These are phyloP conservation scores for Rhodamnia argentea DNA, from an alignment of 345 rosid species.

Conservation along the genomic window DNA sequence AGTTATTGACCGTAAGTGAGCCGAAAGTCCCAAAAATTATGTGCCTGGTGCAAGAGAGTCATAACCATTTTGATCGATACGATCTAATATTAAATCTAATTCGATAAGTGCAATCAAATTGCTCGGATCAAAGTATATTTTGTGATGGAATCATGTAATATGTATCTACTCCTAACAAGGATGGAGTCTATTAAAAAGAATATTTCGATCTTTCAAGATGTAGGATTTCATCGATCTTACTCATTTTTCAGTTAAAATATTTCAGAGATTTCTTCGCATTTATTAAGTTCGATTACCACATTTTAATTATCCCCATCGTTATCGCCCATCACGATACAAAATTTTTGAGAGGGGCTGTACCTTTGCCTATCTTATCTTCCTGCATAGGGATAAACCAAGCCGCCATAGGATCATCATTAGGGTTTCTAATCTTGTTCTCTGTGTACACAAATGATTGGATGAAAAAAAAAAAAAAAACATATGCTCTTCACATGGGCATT, in stretches of 20 bases:
- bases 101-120: neutral
- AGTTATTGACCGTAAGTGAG: neutral
- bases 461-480: neutral
- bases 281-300: no score
- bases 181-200: neutral
- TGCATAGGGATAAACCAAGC: neutral
- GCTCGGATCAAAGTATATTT: neutral
- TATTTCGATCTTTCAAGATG: neutral
- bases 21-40: neutral
- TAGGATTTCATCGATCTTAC: neutral
- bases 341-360: neutral
- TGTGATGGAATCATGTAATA: neutral
- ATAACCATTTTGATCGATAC: neutral
- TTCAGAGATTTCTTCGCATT: neutral
- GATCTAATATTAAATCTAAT: neutral
- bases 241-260: neutral
- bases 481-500: slow-evolving; percentile 43
- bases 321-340: neutral
- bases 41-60: neutral
- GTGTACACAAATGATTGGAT: slow-evolving; percentile 8
- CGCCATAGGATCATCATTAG: neutral
- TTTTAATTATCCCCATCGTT: no score
- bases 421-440: neutral
- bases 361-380: neutral
- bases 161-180: neutral